Evolutionary conservation across 2,329 filamentous ascomycete genomes (phyloP), one percentile per base, ranked within the genome.

Genomic region (Talaromyces sp.): DNA sequence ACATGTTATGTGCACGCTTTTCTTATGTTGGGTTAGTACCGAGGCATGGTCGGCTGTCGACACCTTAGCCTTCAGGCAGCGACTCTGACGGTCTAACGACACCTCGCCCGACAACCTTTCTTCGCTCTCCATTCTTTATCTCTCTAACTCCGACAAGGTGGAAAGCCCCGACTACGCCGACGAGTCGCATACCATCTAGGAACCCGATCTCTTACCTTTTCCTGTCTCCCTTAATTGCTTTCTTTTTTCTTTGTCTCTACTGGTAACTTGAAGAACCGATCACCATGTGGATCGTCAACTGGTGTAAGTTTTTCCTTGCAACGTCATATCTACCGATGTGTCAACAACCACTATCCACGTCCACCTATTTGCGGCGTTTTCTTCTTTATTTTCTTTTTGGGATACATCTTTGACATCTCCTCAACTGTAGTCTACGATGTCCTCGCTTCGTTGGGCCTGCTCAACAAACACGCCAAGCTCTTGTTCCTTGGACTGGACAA

Each of bases 391-490:
- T 27, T 8, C 23, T 18, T 3, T 27, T 36, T 36, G 7, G 16
- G 10, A 47, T 47, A 23, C 18, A 27, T 47, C 44, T 47, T 27
- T 61, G 53, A 61, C 28, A 6, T 61, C 10, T 16, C 9, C 9
- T 53, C 63, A 72, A 76, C 12, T 4, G 47, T 68, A 92, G 92
- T 96, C 81, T 96, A 91, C 85, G 91, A 96, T 82, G 82, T 96
- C 71, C 87, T 96, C 72, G 90, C 92, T 72, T 91, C 87, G 67
- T 85, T 96, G 66, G 92, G 92, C 71, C 85, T 96, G 73, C 83
- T 94, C 68, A 96, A 96, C 87, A 96, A 96, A 85, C 91, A 96
- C 78, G 92, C 92, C 73, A 96, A 96, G 86, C 86, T 96, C 63
- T 86, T 96, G 63, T 96, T 96, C 82, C 87, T 96, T 66, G 92